Conservation (phyloP, 495 filamentous ascomycete genomes). For the Cudoniella acicularis region DNA sequence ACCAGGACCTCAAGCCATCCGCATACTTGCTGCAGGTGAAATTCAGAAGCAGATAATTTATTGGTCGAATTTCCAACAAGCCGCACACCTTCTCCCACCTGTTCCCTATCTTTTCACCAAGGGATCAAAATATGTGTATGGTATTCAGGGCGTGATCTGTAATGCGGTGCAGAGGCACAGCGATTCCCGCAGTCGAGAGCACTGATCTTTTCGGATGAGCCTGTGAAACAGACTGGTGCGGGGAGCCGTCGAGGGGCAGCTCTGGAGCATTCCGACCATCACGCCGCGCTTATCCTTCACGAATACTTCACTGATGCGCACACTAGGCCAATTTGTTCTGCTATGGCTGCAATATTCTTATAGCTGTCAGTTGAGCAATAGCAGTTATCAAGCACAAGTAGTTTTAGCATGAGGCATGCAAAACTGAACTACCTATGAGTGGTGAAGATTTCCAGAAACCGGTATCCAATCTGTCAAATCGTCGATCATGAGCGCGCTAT, state of each 20-base stretch:
- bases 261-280: not conserved
- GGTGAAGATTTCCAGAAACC: not conserved
- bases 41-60: not conserved
- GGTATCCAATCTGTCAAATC: not conserved
- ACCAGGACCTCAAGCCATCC: conserved; percentile 21
- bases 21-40: not conserved
- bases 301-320: too few relatives aligned
- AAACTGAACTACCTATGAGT: not conserved
- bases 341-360: too few relatives aligned
- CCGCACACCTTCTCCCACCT: not conserved
- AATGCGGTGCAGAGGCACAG: not conserved
- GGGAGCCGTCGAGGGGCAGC: not conserved
- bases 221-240: not conserved
- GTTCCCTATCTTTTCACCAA: not conserved
- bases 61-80: not conserved
- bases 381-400: too few relatives aligned
- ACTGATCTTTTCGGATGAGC: not conserved
- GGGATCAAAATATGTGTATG: not conserved
- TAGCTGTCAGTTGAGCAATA: too few relatives aligned
- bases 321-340: too few relatives aligned
- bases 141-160: not conserved
- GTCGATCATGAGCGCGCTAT: not conserved
- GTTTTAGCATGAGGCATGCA: not conserved
- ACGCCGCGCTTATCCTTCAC: not conserved
- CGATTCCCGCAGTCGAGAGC: not conserved